Conservation (phyloP, 2,329 filamentous ascomycete species). For the Nothomitra cinnamomea region DNA sequence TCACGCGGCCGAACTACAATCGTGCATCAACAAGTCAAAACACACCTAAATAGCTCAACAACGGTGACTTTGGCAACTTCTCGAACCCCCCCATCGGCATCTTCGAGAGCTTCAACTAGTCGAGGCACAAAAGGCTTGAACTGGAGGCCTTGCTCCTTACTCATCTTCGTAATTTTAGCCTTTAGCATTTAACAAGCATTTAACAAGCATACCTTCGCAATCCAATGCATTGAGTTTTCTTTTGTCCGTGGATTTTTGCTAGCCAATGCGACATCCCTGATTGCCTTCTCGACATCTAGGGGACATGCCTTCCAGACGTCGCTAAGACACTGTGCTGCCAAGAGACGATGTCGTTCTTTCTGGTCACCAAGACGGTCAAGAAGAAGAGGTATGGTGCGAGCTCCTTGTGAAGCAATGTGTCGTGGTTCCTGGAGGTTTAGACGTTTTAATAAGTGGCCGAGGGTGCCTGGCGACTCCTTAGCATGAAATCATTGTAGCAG, state of each 20-base stretch:
- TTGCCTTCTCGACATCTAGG: slow-evolving; percentile 59
- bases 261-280: slow-evolving; percentile 61
- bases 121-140: slow-evolving; percentile 72
- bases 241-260: slow-evolving; percentile 74
- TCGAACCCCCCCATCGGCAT: slow-evolving; percentile 74
- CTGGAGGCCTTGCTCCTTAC: slow-evolving; percentile 58
- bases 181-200: slow-evolving; percentile 3
- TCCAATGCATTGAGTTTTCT: slow-evolving; percentile 71
- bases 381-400: slow-evolving; percentile 54
- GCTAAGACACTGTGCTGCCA: slow-evolving; percentile 57
- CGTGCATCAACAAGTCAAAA: slow-evolving; percentile 1
- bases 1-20: background rate
- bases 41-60: slow-evolving; percentile 69
- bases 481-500: too few relatives aligned
- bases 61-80: slow-evolving; percentile 70
- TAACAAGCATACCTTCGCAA: slow-evolving; percentile 44
- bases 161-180: slow-evolving; percentile 40
- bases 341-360: slow-evolving; percentile 65
- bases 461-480: background rate
- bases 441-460: slow-evolving; percentile 24
- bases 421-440: slow-evolving; percentile 72
- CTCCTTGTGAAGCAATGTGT: slow-evolving; percentile 50
- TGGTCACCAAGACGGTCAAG: slow-evolving; percentile 75
- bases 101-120: slow-evolving; percentile 75
- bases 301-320: slow-evolving; percentile 59